Evolutionary conservation across 306 rosid species (phyloP).

Genomic region (Casuarina cunninghamiana): DNA sequence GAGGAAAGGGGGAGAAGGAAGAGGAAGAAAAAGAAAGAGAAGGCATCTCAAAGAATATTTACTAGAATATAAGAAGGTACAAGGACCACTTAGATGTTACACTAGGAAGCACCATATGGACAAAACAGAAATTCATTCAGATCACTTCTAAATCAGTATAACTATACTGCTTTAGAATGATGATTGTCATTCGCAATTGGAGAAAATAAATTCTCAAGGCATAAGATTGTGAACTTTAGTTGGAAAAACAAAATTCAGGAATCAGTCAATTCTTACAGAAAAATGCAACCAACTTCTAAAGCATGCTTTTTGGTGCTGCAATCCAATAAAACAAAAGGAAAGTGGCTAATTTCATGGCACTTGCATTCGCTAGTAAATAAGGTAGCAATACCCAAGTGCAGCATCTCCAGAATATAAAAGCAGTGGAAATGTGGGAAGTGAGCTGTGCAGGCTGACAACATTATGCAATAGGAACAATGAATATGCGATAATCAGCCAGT

Average conservation of each 20-base stretch:
- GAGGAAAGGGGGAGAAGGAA: background rate
- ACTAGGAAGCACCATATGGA: background rate
- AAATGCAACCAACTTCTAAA: background rate
- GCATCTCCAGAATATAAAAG: background rate
- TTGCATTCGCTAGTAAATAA: background rate
- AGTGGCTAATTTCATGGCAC: background rate
- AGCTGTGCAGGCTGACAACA: background rate
- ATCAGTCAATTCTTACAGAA: background rate
- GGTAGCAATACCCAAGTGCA: background rate
- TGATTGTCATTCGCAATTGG: background rate
- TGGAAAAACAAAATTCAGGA: background rate
- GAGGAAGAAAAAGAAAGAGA: background rate
- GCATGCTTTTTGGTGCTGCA: background rate
- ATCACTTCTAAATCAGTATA: background rate
- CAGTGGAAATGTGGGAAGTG: background rate
- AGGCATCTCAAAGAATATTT: background rate
- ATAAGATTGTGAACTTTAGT: background rate
- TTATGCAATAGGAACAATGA: background rate
- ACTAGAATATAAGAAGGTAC: background rate
- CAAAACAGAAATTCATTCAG: background rate
- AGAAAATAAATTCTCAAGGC: background rate
- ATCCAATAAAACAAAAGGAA: background rate
- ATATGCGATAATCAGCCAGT: background rate
- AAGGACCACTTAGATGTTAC: background rate
- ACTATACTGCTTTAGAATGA: background rate